Evolutionary conservation across 495 filamentous ascomycete species (phyloP).

Genomic region (Tuber umbilicatum): DNA sequence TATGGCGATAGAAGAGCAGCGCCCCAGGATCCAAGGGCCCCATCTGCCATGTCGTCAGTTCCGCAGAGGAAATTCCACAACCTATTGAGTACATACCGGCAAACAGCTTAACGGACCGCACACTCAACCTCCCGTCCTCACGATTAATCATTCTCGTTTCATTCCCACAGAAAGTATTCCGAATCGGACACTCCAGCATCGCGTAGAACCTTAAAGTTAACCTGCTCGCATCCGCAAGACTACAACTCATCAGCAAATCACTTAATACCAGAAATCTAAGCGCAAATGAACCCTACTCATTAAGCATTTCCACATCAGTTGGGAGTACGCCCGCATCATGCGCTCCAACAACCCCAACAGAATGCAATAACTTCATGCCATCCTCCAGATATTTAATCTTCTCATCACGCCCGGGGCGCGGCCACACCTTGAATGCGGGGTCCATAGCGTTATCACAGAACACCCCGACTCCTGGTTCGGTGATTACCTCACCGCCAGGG

Average conservation of each 20-base stretch:
- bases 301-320: slow-evolving; percentile 49
- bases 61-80: not conserved
- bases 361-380: slow-evolving; percentile 54
- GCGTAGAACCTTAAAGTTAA: slow-evolving; percentile 56
- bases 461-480: slow-evolving; percentile 55
- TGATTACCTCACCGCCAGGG: slow-evolving; percentile 55
- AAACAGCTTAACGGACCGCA: slow-evolving; percentile 56
- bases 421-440: slow-evolving; percentile 51
- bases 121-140: slow-evolving; percentile 46
- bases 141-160: slow-evolving; percentile 41
- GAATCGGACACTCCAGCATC: slow-evolving; percentile 57
- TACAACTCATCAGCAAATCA: slow-evolving; percentile 4
- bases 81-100: slow-evolving; percentile 46
- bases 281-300: slow-evolving; percentile 32
- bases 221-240: slow-evolving; percentile 46
- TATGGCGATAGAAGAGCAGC: slow-evolving; percentile 59
- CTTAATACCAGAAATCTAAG: not conserved
- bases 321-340: slow-evolving; percentile 57
- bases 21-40: slow-evolving; percentile 59
- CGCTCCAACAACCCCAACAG: slow-evolving; percentile 56
- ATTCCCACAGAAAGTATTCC: slow-evolving; percentile 53
- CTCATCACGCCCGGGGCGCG: slow-evolving; percentile 47
- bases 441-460: slow-evolving; percentile 68
- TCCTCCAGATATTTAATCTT: slow-evolving; percentile 50
- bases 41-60: slow-evolving; percentile 46